A percentile compares a stretch with the other conserved stretches of the same genome.
Evolutionary conservation across 208 protist species (phyloP).

Genomic region (Leishmania guyanensis): DNA sequence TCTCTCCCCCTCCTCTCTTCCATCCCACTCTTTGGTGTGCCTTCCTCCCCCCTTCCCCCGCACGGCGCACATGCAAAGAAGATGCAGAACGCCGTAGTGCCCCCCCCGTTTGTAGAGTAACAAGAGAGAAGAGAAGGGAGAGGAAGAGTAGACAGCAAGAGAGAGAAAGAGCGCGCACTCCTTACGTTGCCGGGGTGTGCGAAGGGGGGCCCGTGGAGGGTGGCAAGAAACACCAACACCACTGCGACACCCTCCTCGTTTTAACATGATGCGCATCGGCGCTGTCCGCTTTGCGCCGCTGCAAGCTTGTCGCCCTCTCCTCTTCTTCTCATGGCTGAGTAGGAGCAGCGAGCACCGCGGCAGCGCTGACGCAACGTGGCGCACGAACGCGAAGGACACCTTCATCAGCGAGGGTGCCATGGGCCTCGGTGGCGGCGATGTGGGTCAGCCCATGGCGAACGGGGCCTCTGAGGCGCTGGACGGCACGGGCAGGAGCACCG

Average conservation of each 20-base stretch:
- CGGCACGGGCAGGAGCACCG: slow-evolving; percentile 14
- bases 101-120: not conserved
- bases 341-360: slow-evolving; percentile 29
- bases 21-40: not conserved
- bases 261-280: slow-evolving; percentile 2
- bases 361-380: slow-evolving; percentile 14
- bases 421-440: slow-evolving; percentile 30
- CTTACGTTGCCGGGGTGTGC: not conserved
- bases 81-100: not conserved
- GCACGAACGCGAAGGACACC: slow-evolving; percentile 19
- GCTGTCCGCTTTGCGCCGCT: not conserved
- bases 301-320: slow-evolving; percentile 11
- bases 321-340: slow-evolving; percentile 24
- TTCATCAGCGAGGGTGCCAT: slow-evolving; percentile 35
- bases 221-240: not conserved
- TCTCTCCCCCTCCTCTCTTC: too few species aligned
- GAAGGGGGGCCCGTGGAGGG: not conserved
- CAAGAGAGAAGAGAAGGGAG: not conserved
- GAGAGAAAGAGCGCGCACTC: not conserved
- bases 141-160: not conserved
- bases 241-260: not conserved
- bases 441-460: slow-evolving; percentile 37
- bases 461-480: slow-evolving; percentile 26
- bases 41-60: not conserved
- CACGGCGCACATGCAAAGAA: not conserved